These are phyloP conservation scores for Chlamydomonas sp. DNA, from an alignment of 139 green algal genomes.

Conservation along the genomic window DNA sequence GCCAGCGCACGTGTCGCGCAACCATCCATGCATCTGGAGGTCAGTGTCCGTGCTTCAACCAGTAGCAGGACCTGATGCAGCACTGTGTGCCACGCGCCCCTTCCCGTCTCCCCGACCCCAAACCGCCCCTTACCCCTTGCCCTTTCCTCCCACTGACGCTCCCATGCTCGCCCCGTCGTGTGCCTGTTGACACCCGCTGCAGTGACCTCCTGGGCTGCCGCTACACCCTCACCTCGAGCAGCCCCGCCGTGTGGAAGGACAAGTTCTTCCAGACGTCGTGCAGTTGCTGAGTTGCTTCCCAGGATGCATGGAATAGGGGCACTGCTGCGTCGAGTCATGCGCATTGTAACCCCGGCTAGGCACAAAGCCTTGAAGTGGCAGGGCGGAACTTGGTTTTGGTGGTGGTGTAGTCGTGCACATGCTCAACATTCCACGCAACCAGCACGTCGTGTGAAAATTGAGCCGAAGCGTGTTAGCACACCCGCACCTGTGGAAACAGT, in stretches of 20 bases:
- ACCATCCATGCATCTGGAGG: neutral
- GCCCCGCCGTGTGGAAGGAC: constrained; percentile 26
- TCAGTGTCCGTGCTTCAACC: neutral
- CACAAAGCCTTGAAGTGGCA: too few relatives aligned
- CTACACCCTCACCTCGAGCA: constrained; percentile 17
- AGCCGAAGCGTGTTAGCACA: too few relatives aligned
- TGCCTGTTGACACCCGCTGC: neutral
- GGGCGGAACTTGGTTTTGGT: too few relatives aligned
- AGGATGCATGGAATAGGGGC: too few relatives aligned
- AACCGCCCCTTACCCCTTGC: neutral
- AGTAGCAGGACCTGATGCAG: neutral
- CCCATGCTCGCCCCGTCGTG: neutral
- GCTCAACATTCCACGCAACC: too few relatives aligned
- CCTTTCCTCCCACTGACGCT: neutral
- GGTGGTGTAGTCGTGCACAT: too few relatives aligned
- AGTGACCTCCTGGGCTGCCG: constrained; percentile 12
- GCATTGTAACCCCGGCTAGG: too few relatives aligned
- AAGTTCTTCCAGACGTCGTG: constrained; percentile 24
- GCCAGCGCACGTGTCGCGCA: too few relatives aligned
- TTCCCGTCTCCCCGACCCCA: neutral
- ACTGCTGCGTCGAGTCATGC: too few relatives aligned
- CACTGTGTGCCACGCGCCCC: neutral
- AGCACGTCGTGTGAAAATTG: too few relatives aligned
- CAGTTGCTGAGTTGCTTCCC: neutral
- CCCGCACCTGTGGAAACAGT: too few relatives aligned